Evolutionary conservation across 768 basidiomycete genomes (phyloP).

Genomic region (Phlegmacium glaucopus): DNA sequence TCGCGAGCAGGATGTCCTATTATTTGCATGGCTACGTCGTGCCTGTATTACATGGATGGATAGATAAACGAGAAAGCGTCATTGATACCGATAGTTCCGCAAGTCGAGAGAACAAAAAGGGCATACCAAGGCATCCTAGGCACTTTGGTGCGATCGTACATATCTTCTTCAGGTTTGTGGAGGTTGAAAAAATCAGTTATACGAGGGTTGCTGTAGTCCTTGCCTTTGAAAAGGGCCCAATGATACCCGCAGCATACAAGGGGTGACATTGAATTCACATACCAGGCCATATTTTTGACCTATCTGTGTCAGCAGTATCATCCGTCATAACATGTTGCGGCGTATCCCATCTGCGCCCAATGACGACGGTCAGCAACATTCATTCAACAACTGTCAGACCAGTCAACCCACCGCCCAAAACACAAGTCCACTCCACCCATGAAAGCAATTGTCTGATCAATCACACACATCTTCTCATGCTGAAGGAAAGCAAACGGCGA

Average conservation of each 20-base stretch:
- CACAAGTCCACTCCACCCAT: slow-evolving; percentile 97
- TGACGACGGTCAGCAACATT: not conserved
- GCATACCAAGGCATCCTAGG: slow-evolving; percentile 95
- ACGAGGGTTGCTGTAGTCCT: slow-evolving; percentile 93
- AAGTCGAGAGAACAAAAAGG: not conserved
- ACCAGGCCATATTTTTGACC: slow-evolving; percentile 86
- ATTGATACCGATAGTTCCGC: too few species aligned
- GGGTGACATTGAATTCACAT: slow-evolving; percentile 10
- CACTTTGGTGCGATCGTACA: slow-evolving; percentile 87
- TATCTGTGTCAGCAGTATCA: slow-evolving; percentile 64
- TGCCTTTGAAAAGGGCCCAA: slow-evolving; percentile 48
- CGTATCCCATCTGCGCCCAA: slow-evolving; percentile 80
- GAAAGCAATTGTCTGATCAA: slow-evolving; percentile 96
- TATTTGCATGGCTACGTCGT: slow-evolving; percentile 94
- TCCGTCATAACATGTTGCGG: slow-evolving; percentile 90
- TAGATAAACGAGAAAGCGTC: too few species aligned
- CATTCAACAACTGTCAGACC: not conserved
- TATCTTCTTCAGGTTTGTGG: slow-evolving; percentile 89
- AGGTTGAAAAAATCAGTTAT: slow-evolving; percentile 82
- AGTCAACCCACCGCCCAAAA: slow-evolving; percentile 63
- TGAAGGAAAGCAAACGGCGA: slow-evolving; percentile 23
- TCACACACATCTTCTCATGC: slow-evolving; percentile 98
- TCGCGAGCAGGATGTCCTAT: slow-evolving; percentile 96
- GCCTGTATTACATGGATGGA: slow-evolving; percentile 47
- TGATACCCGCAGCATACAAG: not conserved